Evolutionary conservation across 73 alveolate genomes (phyloP).

Genomic region (Effrenium voratum): DNA sequence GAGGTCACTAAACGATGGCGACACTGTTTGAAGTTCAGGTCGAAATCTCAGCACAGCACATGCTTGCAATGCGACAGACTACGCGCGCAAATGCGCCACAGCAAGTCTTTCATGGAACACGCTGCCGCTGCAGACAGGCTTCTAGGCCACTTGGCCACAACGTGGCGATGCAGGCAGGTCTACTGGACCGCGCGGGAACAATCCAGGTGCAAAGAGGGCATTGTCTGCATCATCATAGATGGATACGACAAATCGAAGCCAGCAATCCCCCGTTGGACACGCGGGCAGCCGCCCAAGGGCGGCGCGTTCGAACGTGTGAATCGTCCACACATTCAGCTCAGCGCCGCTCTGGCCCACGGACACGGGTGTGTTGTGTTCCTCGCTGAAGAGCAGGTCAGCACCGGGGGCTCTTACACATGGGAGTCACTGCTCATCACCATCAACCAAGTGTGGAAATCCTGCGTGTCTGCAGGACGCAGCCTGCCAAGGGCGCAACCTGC

Average conservation of each 20-base stretch:
- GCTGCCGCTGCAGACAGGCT: background rate
- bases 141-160: background rate
- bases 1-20: background rate
- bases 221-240: background rate
- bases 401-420: constrained; percentile 18
- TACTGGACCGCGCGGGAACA: background rate
- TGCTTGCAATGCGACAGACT: background rate
- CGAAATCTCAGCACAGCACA: background rate
- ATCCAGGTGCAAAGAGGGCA: background rate
- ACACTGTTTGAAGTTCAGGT: background rate
- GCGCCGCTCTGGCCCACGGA: background rate
- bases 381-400: background rate
- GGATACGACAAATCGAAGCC: constrained; percentile 11
- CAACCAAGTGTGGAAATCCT: background rate
- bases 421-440: background rate
- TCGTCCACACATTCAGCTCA: background rate
- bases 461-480: background rate
- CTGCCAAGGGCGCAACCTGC: background rate
- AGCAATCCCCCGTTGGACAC: constrained; percentile 2
- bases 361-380: background rate
- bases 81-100: background rate
- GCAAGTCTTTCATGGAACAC: background rate
- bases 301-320: background rate
- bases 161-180: background rate
- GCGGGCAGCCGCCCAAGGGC: background rate